Evolutionary conservation across 2,329 filamentous ascomycete genomes (phyloP).

Genomic region (Teratosphaeria pseudoeucalypti): DNA sequence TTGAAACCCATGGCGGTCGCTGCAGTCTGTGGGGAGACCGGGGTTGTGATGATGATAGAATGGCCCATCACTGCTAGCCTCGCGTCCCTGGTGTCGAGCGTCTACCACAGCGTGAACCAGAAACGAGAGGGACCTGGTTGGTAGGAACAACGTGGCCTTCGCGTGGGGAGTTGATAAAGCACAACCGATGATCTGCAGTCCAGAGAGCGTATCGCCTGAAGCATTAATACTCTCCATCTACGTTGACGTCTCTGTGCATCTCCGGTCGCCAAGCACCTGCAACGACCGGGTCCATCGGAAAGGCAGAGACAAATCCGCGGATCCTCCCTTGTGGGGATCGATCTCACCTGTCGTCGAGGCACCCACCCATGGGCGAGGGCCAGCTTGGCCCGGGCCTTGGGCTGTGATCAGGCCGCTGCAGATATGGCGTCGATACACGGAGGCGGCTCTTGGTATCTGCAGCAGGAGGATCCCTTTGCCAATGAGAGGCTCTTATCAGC

Average conservation of each 20-base stretch:
- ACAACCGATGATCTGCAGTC: not conserved
- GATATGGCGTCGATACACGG: not conserved
- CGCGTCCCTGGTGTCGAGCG: not conserved
- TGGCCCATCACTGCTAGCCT: not conserved
- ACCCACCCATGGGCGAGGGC: not conserved
- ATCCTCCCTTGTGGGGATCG: conserved; percentile 5
- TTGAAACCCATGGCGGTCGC: conserved; percentile 3
- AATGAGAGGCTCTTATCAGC: not conserved
- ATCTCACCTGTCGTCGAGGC: not conserved
- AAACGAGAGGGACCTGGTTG: not conserved
- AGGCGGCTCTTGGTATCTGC: not conserved
- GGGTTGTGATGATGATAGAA: not conserved
- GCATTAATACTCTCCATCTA: conserved; percentile 3
- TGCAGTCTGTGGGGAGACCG: not conserved
- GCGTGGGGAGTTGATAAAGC: not conserved
- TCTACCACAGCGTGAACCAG: not conserved
- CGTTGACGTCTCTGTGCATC: conserved; percentile 9
- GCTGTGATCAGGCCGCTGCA: not conserved
- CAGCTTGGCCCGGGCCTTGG: not conserved
- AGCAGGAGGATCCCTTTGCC: not conserved
- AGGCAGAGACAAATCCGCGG: conserved; percentile 13
- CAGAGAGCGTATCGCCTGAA: not conserved
- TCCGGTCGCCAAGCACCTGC: conserved; percentile 7
- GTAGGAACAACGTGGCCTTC: not conserved
- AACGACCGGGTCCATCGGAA: not conserved